Evolutionary conservation across 164 flowering plant genomes (phyloP).

Genomic region (Brasenia schreberi): DNA sequence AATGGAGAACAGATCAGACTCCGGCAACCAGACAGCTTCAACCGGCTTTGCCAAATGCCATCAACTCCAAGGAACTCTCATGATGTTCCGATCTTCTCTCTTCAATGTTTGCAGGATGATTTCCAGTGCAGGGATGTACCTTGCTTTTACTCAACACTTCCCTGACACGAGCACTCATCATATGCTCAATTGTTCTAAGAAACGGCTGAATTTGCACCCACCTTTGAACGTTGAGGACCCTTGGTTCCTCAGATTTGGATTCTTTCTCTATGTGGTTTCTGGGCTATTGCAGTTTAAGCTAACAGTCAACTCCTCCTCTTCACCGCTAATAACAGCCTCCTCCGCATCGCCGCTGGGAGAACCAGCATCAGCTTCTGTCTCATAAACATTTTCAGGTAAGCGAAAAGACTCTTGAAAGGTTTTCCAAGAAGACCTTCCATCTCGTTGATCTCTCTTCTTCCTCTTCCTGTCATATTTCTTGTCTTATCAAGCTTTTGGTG

Average conservation of each 20-base stretch:
- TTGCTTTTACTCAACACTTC: conserved; percentile 8
- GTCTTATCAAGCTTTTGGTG: neutral
- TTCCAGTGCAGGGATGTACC: conserved; percentile 11
- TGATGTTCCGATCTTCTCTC: conserved; percentile 11
- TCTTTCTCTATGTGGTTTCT: conserved; percentile 15
- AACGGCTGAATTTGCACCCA: conserved; percentile 81
- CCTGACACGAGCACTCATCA: conserved; percentile 79
- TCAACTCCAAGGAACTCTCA: neutral
- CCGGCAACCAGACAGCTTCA: no score
- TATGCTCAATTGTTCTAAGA: conserved; percentile 58
- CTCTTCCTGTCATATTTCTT: conserved; percentile 57
- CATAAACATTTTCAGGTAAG: conserved; percentile 20
- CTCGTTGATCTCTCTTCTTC: conserved; percentile 95
- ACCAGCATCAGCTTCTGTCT: neutral
- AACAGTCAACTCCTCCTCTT: conserved; percentile 8
- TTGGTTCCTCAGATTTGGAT: conserved; percentile 12
- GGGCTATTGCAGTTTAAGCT: conserved; percentile 1
- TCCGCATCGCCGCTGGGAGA: conserved; percentile 3
- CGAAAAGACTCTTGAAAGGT: conserved; percentile 43
- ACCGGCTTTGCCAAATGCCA: no score
- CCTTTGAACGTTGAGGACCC: conserved; percentile 27
- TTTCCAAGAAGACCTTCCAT: conserved; percentile 68
- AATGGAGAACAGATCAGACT: no score
- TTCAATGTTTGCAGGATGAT: conserved; percentile 18
- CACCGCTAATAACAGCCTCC: conserved; percentile 11